These are phyloP conservation scores for Fusarium sp. DNA, from an alignment of 2,329 filamentous ascomycete species.

Conservation along the genomic window DNA sequence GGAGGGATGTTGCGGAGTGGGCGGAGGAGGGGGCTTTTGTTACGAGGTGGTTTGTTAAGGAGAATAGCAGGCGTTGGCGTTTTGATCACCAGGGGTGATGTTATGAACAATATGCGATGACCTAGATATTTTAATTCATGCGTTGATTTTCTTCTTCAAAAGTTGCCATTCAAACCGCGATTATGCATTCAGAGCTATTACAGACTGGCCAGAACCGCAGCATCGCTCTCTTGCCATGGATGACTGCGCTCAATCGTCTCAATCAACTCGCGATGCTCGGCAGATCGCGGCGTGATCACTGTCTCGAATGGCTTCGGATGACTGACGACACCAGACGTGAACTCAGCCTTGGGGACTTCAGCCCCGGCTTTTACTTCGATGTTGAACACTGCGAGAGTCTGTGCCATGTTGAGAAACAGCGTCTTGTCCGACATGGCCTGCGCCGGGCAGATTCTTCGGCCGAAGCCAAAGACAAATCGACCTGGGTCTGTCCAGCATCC, in stretches of 20 bases:
- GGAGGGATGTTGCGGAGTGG: conserved; percentile 49
- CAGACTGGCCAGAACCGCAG: not conserved
- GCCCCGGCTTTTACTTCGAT: conserved; percentile 39
- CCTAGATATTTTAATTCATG: conserved; percentile 22
- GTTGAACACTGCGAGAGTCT: conserved; percentile 60
- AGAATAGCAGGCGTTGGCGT: conserved; percentile 53
- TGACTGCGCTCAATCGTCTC: conserved; percentile 12
- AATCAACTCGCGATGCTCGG: conserved; percentile 14
- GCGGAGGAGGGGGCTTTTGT: conserved; percentile 51
- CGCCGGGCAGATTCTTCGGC: conserved; percentile 52
- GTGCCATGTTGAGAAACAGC: conserved; percentile 53
- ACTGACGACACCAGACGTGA: conserved; percentile 32
- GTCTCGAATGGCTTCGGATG: conserved; percentile 25
- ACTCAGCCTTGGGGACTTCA: not conserved
- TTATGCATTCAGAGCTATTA: not conserved
- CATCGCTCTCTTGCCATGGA: conserved; percentile 36
- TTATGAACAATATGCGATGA: conserved; percentile 17
- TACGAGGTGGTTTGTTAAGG: conserved; percentile 52
- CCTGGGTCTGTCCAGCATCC: conserved; percentile 44
- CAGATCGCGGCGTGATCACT: conserved; percentile 21
- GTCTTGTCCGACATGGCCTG: conserved; percentile 45
- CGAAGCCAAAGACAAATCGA: conserved; percentile 50
- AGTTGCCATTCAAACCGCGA: too few species aligned
- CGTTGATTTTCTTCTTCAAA: not conserved
- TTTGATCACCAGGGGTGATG: conserved; percentile 39